Evolutionary conservation across 1,284 basidiomycete genomes (phyloP).

Genomic region (Puccinia polysora): DNA sequence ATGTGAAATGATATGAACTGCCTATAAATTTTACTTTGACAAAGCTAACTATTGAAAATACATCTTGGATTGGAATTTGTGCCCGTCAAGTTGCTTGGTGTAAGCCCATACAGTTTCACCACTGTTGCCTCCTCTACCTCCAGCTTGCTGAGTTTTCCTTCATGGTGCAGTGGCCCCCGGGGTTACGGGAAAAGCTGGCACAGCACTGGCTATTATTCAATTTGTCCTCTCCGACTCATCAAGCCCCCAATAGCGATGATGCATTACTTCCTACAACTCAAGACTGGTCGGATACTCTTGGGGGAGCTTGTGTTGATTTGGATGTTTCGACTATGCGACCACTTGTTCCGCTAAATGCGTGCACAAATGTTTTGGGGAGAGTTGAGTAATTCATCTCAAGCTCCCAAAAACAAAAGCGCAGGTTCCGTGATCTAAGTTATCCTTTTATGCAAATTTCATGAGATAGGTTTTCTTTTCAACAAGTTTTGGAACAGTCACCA

Average conservation of each 20-base stretch:
- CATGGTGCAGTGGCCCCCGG: slow-evolving; percentile 43
- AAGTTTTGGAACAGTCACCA: slow-evolving; percentile 17
- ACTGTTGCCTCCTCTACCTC: neutral
- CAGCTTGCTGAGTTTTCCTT: slow-evolving; percentile 6
- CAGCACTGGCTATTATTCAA: slow-evolving; percentile 6
- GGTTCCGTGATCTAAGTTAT: no score
- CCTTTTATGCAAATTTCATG: neutral
- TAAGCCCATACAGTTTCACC: slow-evolving; percentile 34
- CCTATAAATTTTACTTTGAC: neutral
- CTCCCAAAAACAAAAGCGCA: no score
- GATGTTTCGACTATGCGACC: neutral
- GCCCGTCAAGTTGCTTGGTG: slow-evolving; percentile 1
- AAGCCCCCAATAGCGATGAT: neutral
- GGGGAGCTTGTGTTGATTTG: slow-evolving; percentile 11
- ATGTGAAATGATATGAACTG: neutral
- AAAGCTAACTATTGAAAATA: no score
- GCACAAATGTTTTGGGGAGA: slow-evolving; percentile 5
- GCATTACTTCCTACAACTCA: neutral
- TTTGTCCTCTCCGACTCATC: neutral
- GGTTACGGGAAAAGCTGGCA: neutral
- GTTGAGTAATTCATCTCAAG: neutral
- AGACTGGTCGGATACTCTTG: slow-evolving; percentile 11
- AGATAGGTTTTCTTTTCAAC: slow-evolving; percentile 13
- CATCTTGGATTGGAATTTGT: no score
- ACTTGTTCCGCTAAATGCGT: neutral